Conservation (phyloP, 2,329 filamentous ascomycete species). For the Epichloe sylvatica region DNA sequence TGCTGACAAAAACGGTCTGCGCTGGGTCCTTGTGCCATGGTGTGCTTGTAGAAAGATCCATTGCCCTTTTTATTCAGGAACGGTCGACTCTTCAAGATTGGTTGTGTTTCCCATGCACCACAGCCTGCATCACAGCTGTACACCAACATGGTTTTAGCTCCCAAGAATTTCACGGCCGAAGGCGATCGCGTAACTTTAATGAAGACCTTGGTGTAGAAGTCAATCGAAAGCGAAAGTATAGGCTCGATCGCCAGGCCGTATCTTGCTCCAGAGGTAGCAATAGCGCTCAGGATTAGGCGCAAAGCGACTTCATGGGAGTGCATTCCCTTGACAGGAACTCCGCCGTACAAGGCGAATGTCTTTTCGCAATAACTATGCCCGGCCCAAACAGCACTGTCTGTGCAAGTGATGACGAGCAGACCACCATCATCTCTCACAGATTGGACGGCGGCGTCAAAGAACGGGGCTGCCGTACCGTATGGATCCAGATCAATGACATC, state of each 20-base stretch:
- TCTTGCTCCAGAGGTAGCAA: slow-evolving; percentile 66
- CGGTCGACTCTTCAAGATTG: slow-evolving; percentile 55
- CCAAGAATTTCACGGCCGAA: slow-evolving; percentile 76
- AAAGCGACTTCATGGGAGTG: slow-evolving; percentile 84
- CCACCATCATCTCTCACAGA: slow-evolving; percentile 73
- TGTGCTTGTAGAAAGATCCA: slow-evolving; percentile 63
- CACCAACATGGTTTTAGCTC: slow-evolving; percentile 82
- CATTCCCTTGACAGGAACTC: slow-evolving; percentile 68
- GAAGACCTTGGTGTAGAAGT: slow-evolving; percentile 88
- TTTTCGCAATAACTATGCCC: slow-evolving; percentile 93
- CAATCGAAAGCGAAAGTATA: slow-evolving; percentile 81
- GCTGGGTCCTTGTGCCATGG: slow-evolving; percentile 56
- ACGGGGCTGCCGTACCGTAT: slow-evolving; percentile 84
- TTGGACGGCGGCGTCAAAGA: slow-evolving; percentile 83
- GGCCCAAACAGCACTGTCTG: slow-evolving; percentile 88
- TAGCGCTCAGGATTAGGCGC: slow-evolving; percentile 68
- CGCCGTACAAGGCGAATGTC: slow-evolving; percentile 84
- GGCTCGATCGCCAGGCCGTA: slow-evolving; percentile 87
- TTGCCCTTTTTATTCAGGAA: slow-evolving; percentile 59
- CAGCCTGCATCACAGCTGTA: slow-evolving; percentile 87
- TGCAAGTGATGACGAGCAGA: slow-evolving; percentile 88
- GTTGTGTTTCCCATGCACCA: slow-evolving; percentile 79
- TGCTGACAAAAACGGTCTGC: slow-evolving; percentile 58
- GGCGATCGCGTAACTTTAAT: slow-evolving; percentile 69
- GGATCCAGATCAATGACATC: slow-evolving; percentile 95